A percentile compares a stretch with the other conserved stretches of the same genome.
Conservation (phyloP, 495 filamentous ascomycete species). For the Penicillium psychrofluorescens region DNA sequence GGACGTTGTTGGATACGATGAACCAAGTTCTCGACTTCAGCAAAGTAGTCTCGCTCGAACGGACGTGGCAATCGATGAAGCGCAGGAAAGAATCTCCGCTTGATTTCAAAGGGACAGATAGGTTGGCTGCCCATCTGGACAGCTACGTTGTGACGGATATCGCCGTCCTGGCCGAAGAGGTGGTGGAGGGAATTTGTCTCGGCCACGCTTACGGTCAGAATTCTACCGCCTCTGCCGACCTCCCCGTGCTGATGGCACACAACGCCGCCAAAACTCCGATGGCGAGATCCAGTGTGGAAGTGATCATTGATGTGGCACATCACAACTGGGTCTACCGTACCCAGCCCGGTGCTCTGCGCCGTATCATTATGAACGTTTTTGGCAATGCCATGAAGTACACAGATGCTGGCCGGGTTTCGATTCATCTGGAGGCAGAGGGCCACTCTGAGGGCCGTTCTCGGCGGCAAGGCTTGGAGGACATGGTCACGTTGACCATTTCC, state of each 20-base stretch:
- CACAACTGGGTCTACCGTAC: constrained; percentile 57
- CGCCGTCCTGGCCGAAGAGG: constrained; percentile 39
- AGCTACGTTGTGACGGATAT: constrained; percentile 39
- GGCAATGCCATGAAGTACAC: constrained; percentile 83
- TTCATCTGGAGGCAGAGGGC: constrained; percentile 46
- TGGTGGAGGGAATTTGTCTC: constrained; percentile 45
- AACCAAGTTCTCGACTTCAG: constrained; percentile 70
- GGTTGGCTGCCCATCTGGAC: constrained; percentile 33
- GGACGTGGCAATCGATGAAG: constrained; percentile 35
- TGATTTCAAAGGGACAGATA: constrained; percentile 25
- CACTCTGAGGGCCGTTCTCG: constrained; percentile 26
- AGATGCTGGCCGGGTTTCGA: constrained; percentile 53
- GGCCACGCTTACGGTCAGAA: constrained; percentile 40
- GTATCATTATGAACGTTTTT: constrained; percentile 75
- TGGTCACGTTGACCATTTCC: constrained; percentile 46
- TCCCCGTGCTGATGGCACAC: constrained; percentile 14
- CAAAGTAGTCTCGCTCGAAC: constrained; percentile 55
- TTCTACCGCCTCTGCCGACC: constrained; percentile 18
- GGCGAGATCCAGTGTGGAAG: constrained; percentile 34
- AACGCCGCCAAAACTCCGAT: neutral
- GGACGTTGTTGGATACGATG: constrained; percentile 71
- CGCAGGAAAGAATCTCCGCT: constrained; percentile 19
- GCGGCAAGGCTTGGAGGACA: constrained; percentile 25
- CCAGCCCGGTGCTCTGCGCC: constrained; percentile 64
- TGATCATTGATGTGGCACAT: constrained; percentile 58